These are phyloP conservation scores for Xylariaceae sp. DNA, from an alignment of 2,329 filamentous ascomycete species.

Conservation along the genomic window DNA sequence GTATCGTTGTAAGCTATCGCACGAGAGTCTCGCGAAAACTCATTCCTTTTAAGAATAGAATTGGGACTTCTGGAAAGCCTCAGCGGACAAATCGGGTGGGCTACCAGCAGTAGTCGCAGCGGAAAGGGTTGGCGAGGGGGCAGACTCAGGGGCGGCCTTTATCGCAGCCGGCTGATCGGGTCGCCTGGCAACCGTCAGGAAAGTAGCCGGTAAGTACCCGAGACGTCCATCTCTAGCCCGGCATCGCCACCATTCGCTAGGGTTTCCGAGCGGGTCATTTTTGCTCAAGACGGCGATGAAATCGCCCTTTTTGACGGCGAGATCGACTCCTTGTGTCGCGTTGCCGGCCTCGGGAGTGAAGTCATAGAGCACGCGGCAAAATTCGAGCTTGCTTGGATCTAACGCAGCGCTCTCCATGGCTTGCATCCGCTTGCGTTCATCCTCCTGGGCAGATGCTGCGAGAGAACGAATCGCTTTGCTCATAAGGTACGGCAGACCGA, in stretches of 20 bases:
- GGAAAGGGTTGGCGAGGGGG: constrained; percentile 43
- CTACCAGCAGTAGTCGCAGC: constrained; percentile 41
- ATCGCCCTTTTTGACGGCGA: constrained; percentile 90
- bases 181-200: constrained; percentile 68
- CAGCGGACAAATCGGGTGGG: constrained; percentile 23
- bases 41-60: constrained; percentile 46
- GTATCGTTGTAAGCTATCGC: neutral
- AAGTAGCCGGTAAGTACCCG: constrained; percentile 87
- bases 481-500: constrained; percentile 95
- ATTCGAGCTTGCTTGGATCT: constrained; percentile 89
- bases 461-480: constrained; percentile 86
- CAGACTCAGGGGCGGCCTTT: constrained; percentile 41
- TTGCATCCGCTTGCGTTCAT: constrained; percentile 59
- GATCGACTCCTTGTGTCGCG: constrained; percentile 66
- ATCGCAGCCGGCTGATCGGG: constrained; percentile 50
- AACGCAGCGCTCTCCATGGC: constrained; percentile 52
- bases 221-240: constrained; percentile 82
- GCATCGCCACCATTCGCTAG: constrained; percentile 97
- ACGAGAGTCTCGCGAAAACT: neutral
- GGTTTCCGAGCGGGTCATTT: constrained; percentile 83
- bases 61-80: constrained; percentile 54
- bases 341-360: constrained; percentile 73
- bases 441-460: constrained; percentile 78
- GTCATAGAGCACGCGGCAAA: constrained; percentile 91
- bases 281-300: constrained; percentile 92